Percentiles rank a stretch among this genome's conserved stretches.
Evolutionary conservation across 345 rosid genomes (phyloP).

Genomic region (Xanthoceras sorbifolium): DNA sequence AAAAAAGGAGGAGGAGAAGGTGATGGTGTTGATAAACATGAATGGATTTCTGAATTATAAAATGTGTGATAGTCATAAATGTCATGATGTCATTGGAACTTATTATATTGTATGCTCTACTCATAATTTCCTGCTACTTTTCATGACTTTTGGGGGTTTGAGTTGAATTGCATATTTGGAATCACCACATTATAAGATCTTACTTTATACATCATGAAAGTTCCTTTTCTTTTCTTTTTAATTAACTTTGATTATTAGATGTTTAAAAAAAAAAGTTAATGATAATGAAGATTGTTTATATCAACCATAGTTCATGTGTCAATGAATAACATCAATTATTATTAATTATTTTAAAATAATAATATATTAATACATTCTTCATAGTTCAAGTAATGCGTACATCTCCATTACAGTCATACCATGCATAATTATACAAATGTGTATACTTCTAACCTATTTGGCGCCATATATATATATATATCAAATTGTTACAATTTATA

Average conservation of each 20-base stretch:
- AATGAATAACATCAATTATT: constrained; percentile 6
- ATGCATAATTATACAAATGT: too few species aligned
- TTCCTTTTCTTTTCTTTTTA: neutral
- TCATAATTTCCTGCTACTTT: constrained; percentile 13
- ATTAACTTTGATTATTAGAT: neutral
- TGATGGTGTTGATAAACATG: neutral
- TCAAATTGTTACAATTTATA: too few species aligned
- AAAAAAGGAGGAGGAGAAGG: neutral
- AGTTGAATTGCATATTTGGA: neutral
- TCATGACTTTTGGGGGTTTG: neutral
- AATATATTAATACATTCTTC: neutral
- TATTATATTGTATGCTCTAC: constrained; percentile 7
- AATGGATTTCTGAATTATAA: neutral
- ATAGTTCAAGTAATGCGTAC: too few species aligned
- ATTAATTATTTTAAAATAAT: neutral
- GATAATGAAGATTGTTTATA: neutral
- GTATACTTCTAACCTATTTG: too few species aligned
- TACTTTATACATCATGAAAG: neutral
- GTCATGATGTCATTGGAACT: constrained; percentile 3
- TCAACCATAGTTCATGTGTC: neutral
- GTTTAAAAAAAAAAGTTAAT: neutral
- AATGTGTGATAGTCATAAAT: constrained; percentile 8
- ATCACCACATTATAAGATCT: neutral
- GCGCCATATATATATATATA: too few species aligned
- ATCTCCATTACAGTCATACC: too few species aligned